Base-by-base conservation (phyloP, 2,329 filamentous ascomycete genomes). In the Colletotrichum musae region DNA sequence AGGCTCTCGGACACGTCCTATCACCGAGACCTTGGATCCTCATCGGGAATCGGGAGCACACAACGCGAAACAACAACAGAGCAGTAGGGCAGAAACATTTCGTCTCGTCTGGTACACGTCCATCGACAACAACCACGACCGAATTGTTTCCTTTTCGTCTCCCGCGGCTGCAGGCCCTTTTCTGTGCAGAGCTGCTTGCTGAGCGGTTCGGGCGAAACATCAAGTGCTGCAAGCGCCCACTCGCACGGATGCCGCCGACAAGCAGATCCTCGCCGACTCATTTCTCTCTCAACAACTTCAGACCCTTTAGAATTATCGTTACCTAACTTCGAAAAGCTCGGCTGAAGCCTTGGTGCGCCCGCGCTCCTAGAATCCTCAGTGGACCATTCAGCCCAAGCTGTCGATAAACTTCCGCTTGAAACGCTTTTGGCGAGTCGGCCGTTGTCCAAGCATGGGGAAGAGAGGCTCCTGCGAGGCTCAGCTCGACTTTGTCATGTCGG, bases 361-460 rank as follows among this genome's bases (percentile, higher is more conserved):
- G 32, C 32, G 32, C 32, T 36, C 32, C 32, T 36, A 10, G 32
- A 36, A 6, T 10, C 7, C 32, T 4, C 7, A 36, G 32, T 36
- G 32, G 32, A 24, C 32, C 32, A 7, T 36, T 36, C 32, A 36
- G 32, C 7, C 32, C 32, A 10, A 47, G 36, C 10, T 54, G 58
- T 61, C 21, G 51, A 67, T 67, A 62, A 36, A 51, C 64, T 67
- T 67, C 64, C 13, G 58, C 58, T 62, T 67, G 51, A 67, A 67
- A 62, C 64, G 16, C n/a, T 36, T 57, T 51, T 51, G 64, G 41
- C 51, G 64, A 67, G 50, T 62, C 57, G 58, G 5, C 18, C 26
- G 43, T 45, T 16, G 50, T 39, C 47, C 9, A 41, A 54, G 56
- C 50, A 52, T 39, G 48, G 56, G 48, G 15, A 4, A 24, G 21